phyloP scores from a whole-genome alignment of 2,329 filamentous ascomycete species.

The Aspergillus sp. region DNA sequence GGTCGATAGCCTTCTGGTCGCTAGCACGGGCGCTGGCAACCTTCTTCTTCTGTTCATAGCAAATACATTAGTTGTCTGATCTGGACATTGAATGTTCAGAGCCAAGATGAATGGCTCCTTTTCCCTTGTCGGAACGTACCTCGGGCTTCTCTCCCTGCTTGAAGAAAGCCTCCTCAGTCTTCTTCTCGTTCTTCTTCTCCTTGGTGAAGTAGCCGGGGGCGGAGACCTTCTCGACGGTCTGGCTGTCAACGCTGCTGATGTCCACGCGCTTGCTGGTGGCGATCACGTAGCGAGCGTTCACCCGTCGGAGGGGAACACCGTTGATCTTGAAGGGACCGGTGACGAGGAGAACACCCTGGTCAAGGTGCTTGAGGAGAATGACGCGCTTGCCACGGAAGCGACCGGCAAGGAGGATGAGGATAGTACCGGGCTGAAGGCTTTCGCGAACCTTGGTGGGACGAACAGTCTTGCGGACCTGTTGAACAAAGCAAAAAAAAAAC shows the following conservation, averaged over 20 bases:
- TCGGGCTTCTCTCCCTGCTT: slow-evolving; percentile 97
- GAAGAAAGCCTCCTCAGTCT: slow-evolving; percentile 99
- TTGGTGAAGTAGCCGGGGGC: slow-evolving; percentile 93
- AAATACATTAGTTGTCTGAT: background rate
- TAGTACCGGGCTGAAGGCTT: slow-evolving; percentile 88
- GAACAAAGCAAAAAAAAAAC: slow-evolving; percentile 23
- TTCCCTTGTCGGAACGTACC: slow-evolving; percentile 57
- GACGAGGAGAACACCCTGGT: slow-evolving; percentile 97
- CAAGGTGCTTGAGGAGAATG: slow-evolving; percentile 95
- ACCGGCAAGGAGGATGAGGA: slow-evolving; percentile 98
- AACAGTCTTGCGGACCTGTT: slow-evolving; percentile 89
- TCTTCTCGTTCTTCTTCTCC: slow-evolving; percentile 87
- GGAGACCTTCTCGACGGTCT: slow-evolving; percentile 76
- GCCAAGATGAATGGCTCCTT: background rate
- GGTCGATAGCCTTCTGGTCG: slow-evolving; percentile 99
- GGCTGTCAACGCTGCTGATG: slow-evolving; percentile 75
- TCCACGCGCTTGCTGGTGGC: slow-evolving; percentile 52
- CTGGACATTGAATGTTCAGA: background rate
- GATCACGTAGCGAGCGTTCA: slow-evolving; percentile 53
- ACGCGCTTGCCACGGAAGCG: slow-evolving; percentile 99
- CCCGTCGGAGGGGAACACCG: slow-evolving; percentile 91
- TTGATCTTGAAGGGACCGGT: slow-evolving; percentile 99
- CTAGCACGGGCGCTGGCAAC: slow-evolving; percentile 85
- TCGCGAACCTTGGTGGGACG: slow-evolving; percentile 83
- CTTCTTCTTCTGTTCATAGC: slow-evolving; percentile 81